Evolutionary conservation across 345 rosid species (phyloP), one percentile per base, ranked within the genome.

Genomic region (Hibiscus tridactylites): DNA sequence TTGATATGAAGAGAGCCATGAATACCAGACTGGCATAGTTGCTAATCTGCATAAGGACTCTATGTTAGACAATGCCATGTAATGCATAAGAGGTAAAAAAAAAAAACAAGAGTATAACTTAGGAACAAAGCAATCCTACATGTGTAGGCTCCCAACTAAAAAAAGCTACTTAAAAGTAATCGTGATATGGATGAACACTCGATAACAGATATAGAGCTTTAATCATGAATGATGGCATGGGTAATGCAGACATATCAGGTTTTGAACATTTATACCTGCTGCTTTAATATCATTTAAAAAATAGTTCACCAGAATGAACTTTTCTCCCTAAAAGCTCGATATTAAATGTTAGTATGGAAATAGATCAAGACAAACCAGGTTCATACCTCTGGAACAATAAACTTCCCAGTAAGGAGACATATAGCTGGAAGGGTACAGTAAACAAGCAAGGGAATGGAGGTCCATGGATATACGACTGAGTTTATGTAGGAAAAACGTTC

Each of bases 341-440:
- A 35, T 35, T 35, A 35, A 4, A 35, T 33, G 37, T 33, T 33
- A 35, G 37, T 35, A 12, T 13, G n/a, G 5, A 47, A 47, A 47
- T 12, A 47, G 2, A 47, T 47, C 9, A 46, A 35, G 10, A 49
- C 4, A 52, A n/a, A 53, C 8, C 9, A 21, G 15, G 39, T 3
- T 10, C 61, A 81, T 86, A 94, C 98, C 98, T 91, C 96, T 0
- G 98, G 98, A 76, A 93, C 98, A 52, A 93, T 93, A 85, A 93
- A 93, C 64, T 88, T 88, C 50, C 96, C 96, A 0, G 98, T 93
- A 68, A 93, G 97, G 57, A 93, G 93, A 77, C 98, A 93, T 60
- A 93, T 88, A 5, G 98, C 98, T 0, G 98, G 98, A 65, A 93
- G 82, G 47, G 97, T 82, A 71, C 98, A 93, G 84, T 93, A 93